Conservation (phyloP, 768 basidiomycete genomes). For the Termitomyces sp. region DNA sequence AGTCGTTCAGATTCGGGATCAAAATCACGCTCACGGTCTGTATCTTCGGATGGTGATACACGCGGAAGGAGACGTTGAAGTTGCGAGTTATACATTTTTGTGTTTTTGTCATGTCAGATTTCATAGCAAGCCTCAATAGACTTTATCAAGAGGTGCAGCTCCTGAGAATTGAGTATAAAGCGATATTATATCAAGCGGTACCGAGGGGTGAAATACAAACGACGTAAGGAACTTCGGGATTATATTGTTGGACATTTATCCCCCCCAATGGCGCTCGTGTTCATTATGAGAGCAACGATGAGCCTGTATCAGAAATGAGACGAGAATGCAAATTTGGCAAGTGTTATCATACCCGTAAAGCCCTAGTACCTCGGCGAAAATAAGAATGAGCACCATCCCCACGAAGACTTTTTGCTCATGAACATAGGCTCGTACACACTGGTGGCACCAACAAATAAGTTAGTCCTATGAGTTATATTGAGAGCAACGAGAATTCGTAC, state of each 20-base stretch:
- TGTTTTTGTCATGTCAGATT: not conserved
- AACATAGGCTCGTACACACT: slow-evolving; percentile 46
- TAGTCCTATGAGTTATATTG: not conserved
- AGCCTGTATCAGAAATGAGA: slow-evolving; percentile 28
- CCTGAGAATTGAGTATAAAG: not conserved
- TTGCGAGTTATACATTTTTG: not conserved
- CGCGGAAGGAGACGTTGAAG: slow-evolving; percentile 9
- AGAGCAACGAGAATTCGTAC: slow-evolving; percentile 36
- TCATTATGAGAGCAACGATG: slow-evolving; percentile 90
- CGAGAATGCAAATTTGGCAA: not conserved
- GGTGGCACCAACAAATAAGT: not conserved
- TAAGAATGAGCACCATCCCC: slow-evolving; percentile 93
- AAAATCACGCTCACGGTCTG: slow-evolving; percentile 4
- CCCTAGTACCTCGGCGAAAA: slow-evolving; percentile 88
- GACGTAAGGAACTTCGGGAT: not conserved
- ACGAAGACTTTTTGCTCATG: slow-evolving; percentile 91
- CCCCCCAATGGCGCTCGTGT: slow-evolving; percentile 52
- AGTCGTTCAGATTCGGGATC: slow-evolving; percentile 13
- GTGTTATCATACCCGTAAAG: slow-evolving; percentile 44
- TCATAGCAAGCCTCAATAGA: not conserved
- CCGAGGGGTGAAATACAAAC: not conserved
- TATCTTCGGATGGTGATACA: slow-evolving; percentile 13
- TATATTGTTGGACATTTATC: slow-evolving; percentile 17
- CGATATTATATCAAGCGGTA: slow-evolving; percentile 8
- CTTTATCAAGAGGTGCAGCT: not conserved